Conservation (phyloP, 306 rosid genomes). For the Rubus parviflorus region DNA sequence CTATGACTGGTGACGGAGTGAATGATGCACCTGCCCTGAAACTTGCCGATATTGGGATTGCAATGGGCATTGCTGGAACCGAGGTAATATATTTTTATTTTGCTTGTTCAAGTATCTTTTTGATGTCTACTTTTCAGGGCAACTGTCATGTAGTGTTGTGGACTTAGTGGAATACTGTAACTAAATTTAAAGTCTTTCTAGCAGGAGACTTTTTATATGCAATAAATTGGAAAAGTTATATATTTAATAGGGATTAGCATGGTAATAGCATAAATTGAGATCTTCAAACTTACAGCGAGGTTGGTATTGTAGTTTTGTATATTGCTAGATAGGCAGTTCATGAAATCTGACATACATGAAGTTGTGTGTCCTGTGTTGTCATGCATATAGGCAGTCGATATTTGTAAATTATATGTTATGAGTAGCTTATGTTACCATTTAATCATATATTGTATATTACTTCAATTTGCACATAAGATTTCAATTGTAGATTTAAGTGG, state of each 20-base stretch:
- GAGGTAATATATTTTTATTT: slow-evolving; percentile 50
- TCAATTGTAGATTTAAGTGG: not conserved
- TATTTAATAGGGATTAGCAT: no score
- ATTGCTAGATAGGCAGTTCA: not conserved
- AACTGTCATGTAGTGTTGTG: not conserved
- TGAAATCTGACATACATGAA: not conserved
- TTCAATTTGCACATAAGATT: no score
- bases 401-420: no score
- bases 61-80: slow-evolving; percentile 91
- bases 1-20: slow-evolving; percentile 94
- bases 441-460: no score
- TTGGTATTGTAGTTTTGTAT: not conserved
- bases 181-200: not conserved
- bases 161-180: not conserved
- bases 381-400: no score
- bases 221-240: not conserved
- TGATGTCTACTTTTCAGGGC: not conserved
- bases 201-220: no score
- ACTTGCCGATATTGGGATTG: slow-evolving; percentile 87
- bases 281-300: not conserved
- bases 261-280: not conserved
- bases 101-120: not conserved
- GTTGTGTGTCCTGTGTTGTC: no score
- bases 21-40: slow-evolving; percentile 93
- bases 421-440: no score